Percentiles rank a stretch among this genome's conserved stretches.
phyloP scores from a whole-genome alignment of 2,329 filamentous ascomycete genomes.

The Achaetomium macrosporum region DNA sequence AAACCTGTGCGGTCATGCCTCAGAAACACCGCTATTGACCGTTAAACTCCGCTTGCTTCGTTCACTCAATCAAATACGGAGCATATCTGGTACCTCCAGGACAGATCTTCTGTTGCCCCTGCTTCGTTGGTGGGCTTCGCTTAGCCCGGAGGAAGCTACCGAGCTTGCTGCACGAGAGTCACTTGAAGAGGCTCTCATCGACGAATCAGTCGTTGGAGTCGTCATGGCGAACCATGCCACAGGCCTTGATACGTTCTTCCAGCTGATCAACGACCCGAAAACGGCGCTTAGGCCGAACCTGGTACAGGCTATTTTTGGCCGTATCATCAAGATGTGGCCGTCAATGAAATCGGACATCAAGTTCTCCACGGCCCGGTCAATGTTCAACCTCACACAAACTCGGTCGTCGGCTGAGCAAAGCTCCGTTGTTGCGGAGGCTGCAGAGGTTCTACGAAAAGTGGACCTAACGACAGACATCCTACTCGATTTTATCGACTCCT shows the following conservation, averaged over 20 bases:
- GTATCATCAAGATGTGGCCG: slow-evolving; percentile 67
- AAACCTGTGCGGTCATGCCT: slow-evolving; percentile 68
- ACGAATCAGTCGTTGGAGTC: slow-evolving; percentile 42
- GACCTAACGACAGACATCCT: slow-evolving; percentile 69
- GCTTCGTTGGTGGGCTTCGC: slow-evolving; percentile 60
- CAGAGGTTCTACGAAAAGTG: slow-evolving; percentile 67
- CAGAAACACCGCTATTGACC: slow-evolving; percentile 59
- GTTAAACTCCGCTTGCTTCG: slow-evolving; percentile 69
- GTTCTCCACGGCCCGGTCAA: slow-evolving; percentile 52
- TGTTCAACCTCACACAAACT: slow-evolving; percentile 56
- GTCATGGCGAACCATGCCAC: slow-evolving; percentile 48
- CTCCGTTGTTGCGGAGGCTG: slow-evolving; percentile 52
- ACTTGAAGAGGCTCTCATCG: slow-evolving; percentile 29
- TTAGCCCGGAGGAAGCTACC: slow-evolving; percentile 46
- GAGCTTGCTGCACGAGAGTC: slow-evolving; percentile 40
- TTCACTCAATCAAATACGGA: slow-evolving; percentile 66
- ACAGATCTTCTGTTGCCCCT: slow-evolving; percentile 71
- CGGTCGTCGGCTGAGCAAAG: slow-evolving; percentile 29
- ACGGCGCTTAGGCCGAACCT: slow-evolving; percentile 48
- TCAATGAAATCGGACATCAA: slow-evolving; percentile 60
- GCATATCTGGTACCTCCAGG: slow-evolving; percentile 62
- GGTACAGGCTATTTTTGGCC: slow-evolving; percentile 58
- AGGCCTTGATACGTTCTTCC: slow-evolving; percentile 48
- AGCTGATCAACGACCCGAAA: slow-evolving; percentile 39
- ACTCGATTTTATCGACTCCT: slow-evolving; percentile 62